Conservation (phyloP, 306 rosid species). For the Cicer cuneatum region DNA sequence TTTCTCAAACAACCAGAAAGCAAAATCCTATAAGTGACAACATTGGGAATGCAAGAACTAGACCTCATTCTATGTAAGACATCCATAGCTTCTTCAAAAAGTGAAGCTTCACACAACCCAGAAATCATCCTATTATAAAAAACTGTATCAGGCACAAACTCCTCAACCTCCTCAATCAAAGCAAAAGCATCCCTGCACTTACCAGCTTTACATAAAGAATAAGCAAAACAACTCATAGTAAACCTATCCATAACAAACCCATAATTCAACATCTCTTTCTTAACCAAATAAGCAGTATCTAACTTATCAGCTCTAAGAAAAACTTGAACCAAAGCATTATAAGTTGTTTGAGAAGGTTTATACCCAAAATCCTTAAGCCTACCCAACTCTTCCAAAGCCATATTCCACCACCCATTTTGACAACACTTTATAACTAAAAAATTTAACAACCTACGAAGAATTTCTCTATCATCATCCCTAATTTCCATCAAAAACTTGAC, state of each 20-base stretch:
- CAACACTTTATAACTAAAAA: constrained; percentile 73
- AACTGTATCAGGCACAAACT: constrained; percentile 59
- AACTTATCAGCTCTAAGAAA: constrained; percentile 69
- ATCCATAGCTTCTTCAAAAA: constrained; percentile 82
- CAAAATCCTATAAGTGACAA: constrained; percentile 65
- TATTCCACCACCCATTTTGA: constrained; percentile 75
- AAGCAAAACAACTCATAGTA: constrained; percentile 64
- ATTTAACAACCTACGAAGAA: constrained; percentile 74
- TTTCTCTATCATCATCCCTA: constrained; percentile 59
- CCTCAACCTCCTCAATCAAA: constrained; percentile 63
- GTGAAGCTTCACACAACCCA: constrained; percentile 83
- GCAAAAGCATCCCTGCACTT: constrained; percentile 66
- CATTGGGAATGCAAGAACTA: constrained; percentile 78
- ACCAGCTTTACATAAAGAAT: constrained; percentile 70
- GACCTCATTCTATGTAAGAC: constrained; percentile 72
- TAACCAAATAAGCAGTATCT: constrained; percentile 74
- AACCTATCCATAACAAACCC: constrained; percentile 74
- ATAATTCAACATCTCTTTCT: constrained; percentile 68
- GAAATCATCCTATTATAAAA: constrained; percentile 80
- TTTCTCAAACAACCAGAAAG: constrained; percentile 78
- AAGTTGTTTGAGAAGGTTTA: constrained; percentile 65
- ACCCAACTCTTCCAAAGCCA: constrained; percentile 83
- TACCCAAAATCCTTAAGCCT: constrained; percentile 87
- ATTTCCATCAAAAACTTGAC: constrained; percentile 57
- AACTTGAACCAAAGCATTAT: constrained; percentile 76